Percentiles rank a stretch among this genome's conserved stretches.
Conservation (phyloP, 169 alveolate genomes). For the Ichthyophthirius multifiliis region DNA sequence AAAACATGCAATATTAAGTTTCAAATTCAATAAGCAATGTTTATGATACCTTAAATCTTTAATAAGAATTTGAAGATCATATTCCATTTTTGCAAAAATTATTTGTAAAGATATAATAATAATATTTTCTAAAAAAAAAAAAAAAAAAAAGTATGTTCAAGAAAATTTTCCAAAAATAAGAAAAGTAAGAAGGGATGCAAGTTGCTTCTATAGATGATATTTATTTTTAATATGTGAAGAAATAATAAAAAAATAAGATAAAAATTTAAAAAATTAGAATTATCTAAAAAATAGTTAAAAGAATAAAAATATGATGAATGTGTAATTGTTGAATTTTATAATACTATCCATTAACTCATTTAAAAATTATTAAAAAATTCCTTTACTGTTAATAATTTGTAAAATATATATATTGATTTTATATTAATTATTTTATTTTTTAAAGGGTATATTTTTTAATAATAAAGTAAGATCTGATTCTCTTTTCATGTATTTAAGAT, state of each 20-base stretch:
- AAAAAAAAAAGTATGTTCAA: conserved; percentile 25
- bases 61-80: conserved; percentile 28
- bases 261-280: conserved; percentile 6
- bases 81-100: too few relatives aligned
- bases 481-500: conserved; percentile 56
- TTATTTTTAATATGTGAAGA: conserved; percentile 56
- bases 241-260: conserved; percentile 10
- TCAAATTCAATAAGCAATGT: too few relatives aligned
- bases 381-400: neutral
- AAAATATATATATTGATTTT: neutral
- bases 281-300: conserved; percentile 44
- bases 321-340: conserved; percentile 66
- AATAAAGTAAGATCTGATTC: conserved; percentile 48
- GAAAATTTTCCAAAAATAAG: conserved; percentile 39
- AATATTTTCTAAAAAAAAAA: too few relatives aligned
- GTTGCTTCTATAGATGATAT: conserved; percentile 68
- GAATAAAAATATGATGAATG: conserved; percentile 57
- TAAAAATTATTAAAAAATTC: conserved; percentile 16
- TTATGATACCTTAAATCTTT: too few relatives aligned
- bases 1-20: too few relatives aligned
- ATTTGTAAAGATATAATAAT: too few relatives aligned
- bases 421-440: too few relatives aligned
- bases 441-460: too few relatives aligned
- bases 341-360: conserved; percentile 37
- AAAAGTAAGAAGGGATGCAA: conserved; percentile 66